These are phyloP conservation scores for Podila epigama DNA, from an alignment of 192 early-diverging fungal genomes.

Conservation along the genomic window DNA sequence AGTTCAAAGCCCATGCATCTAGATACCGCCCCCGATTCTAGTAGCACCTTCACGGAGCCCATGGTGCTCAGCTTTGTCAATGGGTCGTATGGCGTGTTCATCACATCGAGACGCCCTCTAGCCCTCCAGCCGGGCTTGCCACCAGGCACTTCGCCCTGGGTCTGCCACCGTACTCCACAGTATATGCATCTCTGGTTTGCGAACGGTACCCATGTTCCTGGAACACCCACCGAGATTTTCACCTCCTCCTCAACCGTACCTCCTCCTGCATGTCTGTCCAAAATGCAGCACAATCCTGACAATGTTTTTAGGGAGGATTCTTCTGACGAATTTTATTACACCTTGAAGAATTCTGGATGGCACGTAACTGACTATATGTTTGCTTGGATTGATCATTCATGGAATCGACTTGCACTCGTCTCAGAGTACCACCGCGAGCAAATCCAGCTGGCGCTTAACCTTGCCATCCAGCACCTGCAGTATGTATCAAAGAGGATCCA, in stretches of 20 bases:
- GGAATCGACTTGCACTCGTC: not conserved
- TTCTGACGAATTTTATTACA: slow-evolving; percentile 7
- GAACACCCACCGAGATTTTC: slow-evolving; percentile 26
- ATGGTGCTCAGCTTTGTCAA: slow-evolving; percentile 7
- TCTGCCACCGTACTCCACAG: slow-evolving; percentile 6
- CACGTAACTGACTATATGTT: not conserved
- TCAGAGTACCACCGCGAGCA: not conserved
- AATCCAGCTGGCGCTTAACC: not conserved
- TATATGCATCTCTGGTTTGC: slow-evolving; percentile 46
- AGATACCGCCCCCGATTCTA: no score
- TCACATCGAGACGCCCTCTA: not conserved
- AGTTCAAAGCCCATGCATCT: no score
- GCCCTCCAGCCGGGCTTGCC: not conserved
- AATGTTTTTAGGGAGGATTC: not conserved
- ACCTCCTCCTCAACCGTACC: not conserved
- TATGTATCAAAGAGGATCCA: not conserved
- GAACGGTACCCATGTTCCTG: slow-evolving; percentile 22
- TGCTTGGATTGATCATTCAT: no score
- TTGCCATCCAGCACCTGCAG: not conserved
- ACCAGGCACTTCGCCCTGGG: not conserved
- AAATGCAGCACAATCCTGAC: not conserved
- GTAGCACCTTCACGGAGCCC: slow-evolving; percentile 23
- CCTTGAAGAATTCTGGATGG: not conserved
- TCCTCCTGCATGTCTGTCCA: not conserved
- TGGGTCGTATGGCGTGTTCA: slow-evolving; percentile 17